Evolutionary conservation across 257 asterid genomes (phyloP), one percentile per base, ranked within the genome.

Genomic region (Striga asiatica): DNA sequence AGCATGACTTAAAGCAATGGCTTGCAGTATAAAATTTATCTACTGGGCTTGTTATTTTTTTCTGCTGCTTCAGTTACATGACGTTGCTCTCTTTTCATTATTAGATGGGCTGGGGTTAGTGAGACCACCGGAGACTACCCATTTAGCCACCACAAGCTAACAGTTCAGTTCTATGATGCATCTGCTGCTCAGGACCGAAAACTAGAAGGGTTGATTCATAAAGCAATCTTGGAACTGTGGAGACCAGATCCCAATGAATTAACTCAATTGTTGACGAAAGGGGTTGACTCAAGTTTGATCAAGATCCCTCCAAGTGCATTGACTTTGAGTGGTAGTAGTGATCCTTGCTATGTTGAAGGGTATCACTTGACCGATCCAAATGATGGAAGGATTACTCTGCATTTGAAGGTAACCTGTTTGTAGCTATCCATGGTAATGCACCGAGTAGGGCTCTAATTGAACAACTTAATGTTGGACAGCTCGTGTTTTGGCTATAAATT

Each of bases 271-370:
- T 65, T 88, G 68, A 70, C 89, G 6, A 84, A 81, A 75, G 89
- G 89, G 70, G 60, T 73, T 12, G 82, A 75, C 66, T 75, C 93
- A 27, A 71, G 83, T 53, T 66, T 76, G 60, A 73, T 84, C 70
- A 88, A 81, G 79, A 78, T 78, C 55, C 93, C 93, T 61, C 96
- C 96, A 2, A 76, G 81, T 60, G 81, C 94, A 37, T 65, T 68
- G 66, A 73, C 96, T 47, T 73, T 88, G 85, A 74, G 87, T 13
- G 94, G 88, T 50, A 84, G 96, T 77, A 88, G 96, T 51, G 96
- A 87, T 77, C 96, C 96, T 67, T 88, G 96, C 62, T 88, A 83
- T 64, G 93, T 88, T 37, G 96, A 88, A 78, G 94, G 85, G 28
- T 83, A 84, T 76, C 94, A 88, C 76, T 74, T 88, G 78, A 52